Evolutionary conservation across 345 rosid species (phyloP), one percentile per base, ranked within the genome.

Genomic region (Citrus trifoliata): DNA sequence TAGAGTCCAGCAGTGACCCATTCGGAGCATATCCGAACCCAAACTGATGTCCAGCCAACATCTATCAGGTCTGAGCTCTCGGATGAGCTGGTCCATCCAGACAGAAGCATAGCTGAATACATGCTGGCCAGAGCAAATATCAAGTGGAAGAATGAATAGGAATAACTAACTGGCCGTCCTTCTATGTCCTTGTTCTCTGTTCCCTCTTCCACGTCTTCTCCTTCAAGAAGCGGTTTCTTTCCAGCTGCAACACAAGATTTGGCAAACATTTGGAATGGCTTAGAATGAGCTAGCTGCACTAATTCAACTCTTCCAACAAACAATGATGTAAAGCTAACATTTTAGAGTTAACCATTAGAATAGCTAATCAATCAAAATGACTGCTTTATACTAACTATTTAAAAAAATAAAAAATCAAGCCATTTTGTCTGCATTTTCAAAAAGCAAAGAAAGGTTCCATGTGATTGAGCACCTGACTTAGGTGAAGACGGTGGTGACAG

Each of bases 91-190:
- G 97, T 90, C 99, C 99, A 96, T 76, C 93, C 97, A 0, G 98
- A 93, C 70, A 96, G 95, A 81, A 96, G 98, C 99, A 96, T 96
- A 33, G 94, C 97, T 0, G 99, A 86, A 82, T 96, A 96, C 98
- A 96, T 96, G 89, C 98, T 96, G 8, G 98, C 98, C 46, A 96
- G 87, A 19, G 98, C 97, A 74, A 96, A 96, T 71, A 96, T 93
- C 82, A 93, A 84, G 91, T 89, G 98, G 89, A 94, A 96, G 90
- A 96, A 96, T 4, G 90, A 82, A 76, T 94, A 94, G 14, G 97
- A 94, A 78, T 96, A 96, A 68, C 88, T 88, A 73, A 96, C 97
- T 2, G 97, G 97, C 37, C 80, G 87, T 14, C 89, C 86, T 82
- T 92, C 97, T 8, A 21, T 76, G 83, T 86, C 93, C 56, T 82